Conservation (phyloP, 2,329 filamentous ascomycete species). For the Hypoxylon sp. region DNA sequence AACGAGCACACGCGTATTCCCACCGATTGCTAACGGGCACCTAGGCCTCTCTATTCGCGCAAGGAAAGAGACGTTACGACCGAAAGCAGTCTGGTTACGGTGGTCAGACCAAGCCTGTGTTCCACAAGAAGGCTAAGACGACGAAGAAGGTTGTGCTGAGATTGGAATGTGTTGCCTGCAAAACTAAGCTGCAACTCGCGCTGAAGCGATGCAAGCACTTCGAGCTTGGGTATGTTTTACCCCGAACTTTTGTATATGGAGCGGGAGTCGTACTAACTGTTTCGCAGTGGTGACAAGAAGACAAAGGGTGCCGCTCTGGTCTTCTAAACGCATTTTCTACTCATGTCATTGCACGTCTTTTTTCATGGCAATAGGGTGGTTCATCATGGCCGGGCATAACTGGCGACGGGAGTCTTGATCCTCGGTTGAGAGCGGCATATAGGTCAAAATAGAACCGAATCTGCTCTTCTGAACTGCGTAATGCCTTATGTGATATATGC, state of each 20-base stretch:
- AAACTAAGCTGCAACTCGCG: conserved; percentile 97
- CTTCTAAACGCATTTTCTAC: conserved; percentile 82
- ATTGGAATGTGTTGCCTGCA: conserved; percentile 97
- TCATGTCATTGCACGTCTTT: conserved; percentile 59
- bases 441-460: conserved; percentile 50
- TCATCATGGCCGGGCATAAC: conserved; percentile 58
- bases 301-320: conserved; percentile 99
- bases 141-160: conserved; percentile 99
- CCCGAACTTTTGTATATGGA: conserved; percentile 11
- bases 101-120: conserved; percentile 99
- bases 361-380: conserved; percentile 64
- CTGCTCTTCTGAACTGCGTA: conserved; percentile 41
- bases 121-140: conserved; percentile 99
- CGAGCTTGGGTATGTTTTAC: conserved; percentile 88
- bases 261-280: conserved; percentile 57
- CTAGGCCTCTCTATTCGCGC: conserved; percentile 90
- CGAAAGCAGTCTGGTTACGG: conserved; percentile 99
- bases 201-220: conserved; percentile 99
- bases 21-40: conserved; percentile 33
- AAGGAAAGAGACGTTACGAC: conserved; percentile 99
- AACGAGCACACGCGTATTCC: conserved; percentile 1
- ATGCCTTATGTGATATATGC: conserved; percentile 39
- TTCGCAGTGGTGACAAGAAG: conserved; percentile 98
- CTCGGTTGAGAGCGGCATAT: conserved; percentile 56
- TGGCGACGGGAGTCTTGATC: conserved; percentile 60